Conservation (phyloP, 257 asterid genomes). For the Catharanthus roseus region DNA sequence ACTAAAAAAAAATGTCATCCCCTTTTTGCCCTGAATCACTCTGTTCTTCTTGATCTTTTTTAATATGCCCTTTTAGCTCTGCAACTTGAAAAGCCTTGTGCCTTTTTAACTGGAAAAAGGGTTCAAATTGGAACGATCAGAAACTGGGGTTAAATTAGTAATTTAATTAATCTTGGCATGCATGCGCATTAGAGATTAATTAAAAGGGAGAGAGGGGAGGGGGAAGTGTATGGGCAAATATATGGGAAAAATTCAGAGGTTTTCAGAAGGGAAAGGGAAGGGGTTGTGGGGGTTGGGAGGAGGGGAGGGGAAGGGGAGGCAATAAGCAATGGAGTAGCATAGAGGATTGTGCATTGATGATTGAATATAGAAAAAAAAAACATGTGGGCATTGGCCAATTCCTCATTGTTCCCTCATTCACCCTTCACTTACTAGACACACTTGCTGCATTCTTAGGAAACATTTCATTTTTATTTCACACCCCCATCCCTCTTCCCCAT, state of each 20-base stretch:
- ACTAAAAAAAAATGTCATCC: background rate
- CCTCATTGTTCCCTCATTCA: constrained; percentile 35
- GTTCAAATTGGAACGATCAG: constrained; percentile 27
- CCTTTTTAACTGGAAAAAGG: constrained; percentile 39
- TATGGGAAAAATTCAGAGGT: constrained; percentile 22
- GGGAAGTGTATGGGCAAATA: constrained; percentile 20
- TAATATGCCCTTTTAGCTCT: constrained; percentile 15
- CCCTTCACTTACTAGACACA: constrained; percentile 38
- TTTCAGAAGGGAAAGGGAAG: no score
- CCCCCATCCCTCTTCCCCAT: constrained; percentile 34
- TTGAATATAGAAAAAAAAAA: constrained; percentile 23
- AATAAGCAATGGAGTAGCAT: constrained; percentile 17
- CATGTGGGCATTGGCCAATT: constrained; percentile 32
- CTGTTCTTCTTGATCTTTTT: constrained; percentile 9
- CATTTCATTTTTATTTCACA: constrained; percentile 39
- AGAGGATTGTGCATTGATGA: constrained; percentile 42
- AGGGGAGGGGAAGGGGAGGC: constrained; percentile 4
- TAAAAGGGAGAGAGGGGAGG: no score
- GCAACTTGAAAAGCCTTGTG: constrained; percentile 41
- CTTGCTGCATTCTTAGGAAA: constrained; percentile 46
- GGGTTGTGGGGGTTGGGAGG: no score
- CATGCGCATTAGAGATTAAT: no score
- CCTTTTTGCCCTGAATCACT: background rate
- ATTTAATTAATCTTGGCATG: no score
- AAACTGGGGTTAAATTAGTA: constrained; percentile 20